Evolutionary conservation across 164 flowering plant species (phyloP).

Genomic region (Annona squamosa): DNA sequence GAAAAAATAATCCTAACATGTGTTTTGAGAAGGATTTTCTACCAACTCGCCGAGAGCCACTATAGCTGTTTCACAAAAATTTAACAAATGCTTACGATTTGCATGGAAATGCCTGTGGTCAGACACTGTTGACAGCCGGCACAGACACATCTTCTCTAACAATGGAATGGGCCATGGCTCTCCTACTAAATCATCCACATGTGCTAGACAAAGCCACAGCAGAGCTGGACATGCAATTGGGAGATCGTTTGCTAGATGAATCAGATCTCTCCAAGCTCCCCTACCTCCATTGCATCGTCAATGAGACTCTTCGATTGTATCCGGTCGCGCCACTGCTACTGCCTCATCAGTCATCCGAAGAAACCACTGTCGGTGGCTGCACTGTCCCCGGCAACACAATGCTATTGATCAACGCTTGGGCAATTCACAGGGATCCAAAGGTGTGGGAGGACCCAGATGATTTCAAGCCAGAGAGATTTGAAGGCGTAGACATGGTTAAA

Average conservation of each 20-base stretch:
- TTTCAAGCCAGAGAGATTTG: slow-evolving; percentile 15
- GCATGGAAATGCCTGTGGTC: not conserved
- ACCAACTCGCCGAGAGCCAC: no score
- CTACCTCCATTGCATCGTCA: slow-evolving; percentile 8
- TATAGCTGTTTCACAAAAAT: no score
- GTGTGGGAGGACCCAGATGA: slow-evolving; percentile 15
- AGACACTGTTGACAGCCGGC: slow-evolving; percentile 8
- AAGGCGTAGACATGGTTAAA: slow-evolving; percentile 5
- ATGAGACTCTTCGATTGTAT: slow-evolving; percentile 12
- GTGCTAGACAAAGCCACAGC: slow-evolving; percentile 24
- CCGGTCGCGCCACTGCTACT: slow-evolving; percentile 5
- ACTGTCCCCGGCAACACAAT: slow-evolving; percentile 8
- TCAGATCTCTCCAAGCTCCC: slow-evolving; percentile 11
- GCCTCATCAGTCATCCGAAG: slow-evolving; percentile 14
- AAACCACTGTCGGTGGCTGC: slow-evolving; percentile 13
- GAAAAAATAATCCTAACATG: no score
- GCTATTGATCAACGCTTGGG: slow-evolving; percentile 17
- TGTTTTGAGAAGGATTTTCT: no score
- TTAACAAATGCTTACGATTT: no score
- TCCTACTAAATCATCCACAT: slow-evolving; percentile 19
- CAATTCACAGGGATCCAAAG: slow-evolving; percentile 25
- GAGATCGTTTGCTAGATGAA: slow-evolving; percentile 6
- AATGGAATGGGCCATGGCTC: slow-evolving; percentile 18
- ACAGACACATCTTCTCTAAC: slow-evolving; percentile 11
- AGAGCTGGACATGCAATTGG: slow-evolving; percentile 7